Evolutionary conservation across 179 eudicot genomes (phyloP), one percentile per base, ranked within the genome.

Genomic region (Silene vulgaris): DNA sequence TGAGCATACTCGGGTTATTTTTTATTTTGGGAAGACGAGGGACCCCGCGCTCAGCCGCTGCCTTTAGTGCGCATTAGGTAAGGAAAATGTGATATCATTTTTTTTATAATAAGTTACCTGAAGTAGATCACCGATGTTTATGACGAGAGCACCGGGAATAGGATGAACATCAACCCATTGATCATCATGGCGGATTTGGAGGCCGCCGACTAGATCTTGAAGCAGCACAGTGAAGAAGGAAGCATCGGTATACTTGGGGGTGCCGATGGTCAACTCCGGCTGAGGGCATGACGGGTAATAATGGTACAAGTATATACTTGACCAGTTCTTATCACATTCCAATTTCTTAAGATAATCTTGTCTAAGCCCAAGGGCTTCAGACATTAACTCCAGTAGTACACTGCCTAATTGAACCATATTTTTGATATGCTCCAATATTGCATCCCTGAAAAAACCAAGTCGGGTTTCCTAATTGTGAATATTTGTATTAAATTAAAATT

Each of bases 231-330:
- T 77, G 62, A 81, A 17, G 63, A 81, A 75, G 1, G 81, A 40
- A 0, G 69, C 29, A 57, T 82, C 84, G 3, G 84, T 19, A 40
- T 82, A 82, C 40, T 76, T 76, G 69, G 13, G 21, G 14, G 16
- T 40, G 35, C 84, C 84, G 17, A 82, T 16, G 7, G 84, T 75
- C 64, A 79, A 8, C 2, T 82, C 82, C 13, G 85, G 82, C 54
- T 76, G 64, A 0, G 85, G 85, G 62, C 85, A 82, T 14, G 80
- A 21, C 4, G 82, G 85, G 56, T 82, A 82, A 65, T 82, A 79
- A 40, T 82, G 82, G 17, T 74, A n/a, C n/a, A n/a, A n/a, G n/a
- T n/a, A 40, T 1, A 20, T 57, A 5, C 71, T 19, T 3, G 30
- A 16, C 80, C 80, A 79, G 0, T 52, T 77, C 57, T 74, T 62